A percentile compares a stretch with the other conserved stretches of the same genome.
Conservation (phyloP, 2,329 filamentous ascomycete species). For the Aspergillus versicolor region DNA sequence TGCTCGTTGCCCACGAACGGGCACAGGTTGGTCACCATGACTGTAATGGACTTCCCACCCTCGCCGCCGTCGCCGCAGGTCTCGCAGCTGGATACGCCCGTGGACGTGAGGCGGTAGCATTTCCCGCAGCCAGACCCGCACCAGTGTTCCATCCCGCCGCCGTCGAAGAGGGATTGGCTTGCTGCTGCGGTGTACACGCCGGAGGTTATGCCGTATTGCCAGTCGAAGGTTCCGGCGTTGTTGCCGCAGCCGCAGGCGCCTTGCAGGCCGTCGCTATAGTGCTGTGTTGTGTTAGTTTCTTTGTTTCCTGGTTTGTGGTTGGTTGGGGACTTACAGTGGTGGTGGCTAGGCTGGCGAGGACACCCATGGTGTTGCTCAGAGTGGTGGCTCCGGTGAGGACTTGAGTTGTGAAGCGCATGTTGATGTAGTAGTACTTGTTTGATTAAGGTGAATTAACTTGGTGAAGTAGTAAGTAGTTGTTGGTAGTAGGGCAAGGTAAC, state of each 20-base stretch:
- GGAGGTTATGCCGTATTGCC: slow-evolving; percentile 2
- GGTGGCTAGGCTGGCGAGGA: neutral
- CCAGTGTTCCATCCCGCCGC: slow-evolving; percentile 18
- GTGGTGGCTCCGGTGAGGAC: neutral
- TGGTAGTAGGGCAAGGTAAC: neutral
- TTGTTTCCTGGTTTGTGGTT: neutral
- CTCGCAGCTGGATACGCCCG: slow-evolving; percentile 17
- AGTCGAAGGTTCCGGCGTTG: slow-evolving; percentile 3
- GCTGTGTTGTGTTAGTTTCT: neutral
- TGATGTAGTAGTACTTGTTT: neutral
- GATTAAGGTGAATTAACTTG: neutral
- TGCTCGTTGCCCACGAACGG: slow-evolving; percentile 8
- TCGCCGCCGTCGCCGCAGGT: slow-evolving; percentile 23
- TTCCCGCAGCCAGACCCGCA: slow-evolving; percentile 27
- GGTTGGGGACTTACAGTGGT: slow-evolving; percentile 5
- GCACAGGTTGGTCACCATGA: slow-evolving; percentile 19
- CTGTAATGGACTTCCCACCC: slow-evolving; percentile 23
- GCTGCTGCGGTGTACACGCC: slow-evolving; percentile 25
- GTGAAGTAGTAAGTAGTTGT: neutral
- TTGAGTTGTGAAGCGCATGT: neutral
- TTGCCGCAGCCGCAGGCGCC: slow-evolving; percentile 12
- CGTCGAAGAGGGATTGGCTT: slow-evolving; percentile 25
- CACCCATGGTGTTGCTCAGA: neutral
- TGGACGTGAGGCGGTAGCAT: slow-evolving; percentile 26
- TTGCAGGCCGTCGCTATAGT: slow-evolving; percentile 10